Evolutionary conservation across 768 basidiomycete species (phyloP), one percentile per base, ranked within the genome.

Genomic region (Symmetrospora coprosmae): DNA sequence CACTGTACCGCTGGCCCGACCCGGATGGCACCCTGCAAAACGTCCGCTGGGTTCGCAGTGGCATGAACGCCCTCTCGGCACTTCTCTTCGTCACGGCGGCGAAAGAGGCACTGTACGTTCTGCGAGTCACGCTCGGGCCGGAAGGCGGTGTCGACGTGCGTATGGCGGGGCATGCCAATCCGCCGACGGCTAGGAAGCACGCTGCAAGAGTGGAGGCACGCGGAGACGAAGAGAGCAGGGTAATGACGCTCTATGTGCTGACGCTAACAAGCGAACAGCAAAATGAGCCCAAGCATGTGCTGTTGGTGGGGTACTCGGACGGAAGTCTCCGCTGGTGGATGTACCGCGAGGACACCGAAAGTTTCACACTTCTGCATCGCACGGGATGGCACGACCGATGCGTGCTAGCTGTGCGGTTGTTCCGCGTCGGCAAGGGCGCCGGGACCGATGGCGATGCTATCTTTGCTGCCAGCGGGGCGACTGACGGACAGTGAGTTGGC

Each of bases 41-140:
- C 13, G 23, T 28, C 5, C 25, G 23, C 4, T 53, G 51, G 37
- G 37, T 25, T 14, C 7, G 28, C 11, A 25, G 4, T 6, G 39
- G 39, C 25, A 2, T 7, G 21, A 17, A 38, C 2, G 37, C 25
- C 19, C 27, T 38, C 6, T 3, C 39, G 5, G 51, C 31, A 2
- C 8, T 53, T 7, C 23, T 53, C 3, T 53, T 53, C 27, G 37
- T 34, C 17, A 53, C 51, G 13, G 51, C 51, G 9, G 51, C 51
- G 16, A 25, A 53, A 40, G 51, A 34, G 23, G 9, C 35, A 13
- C 35, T 53, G 27, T 53, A 40, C 27, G 23, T 19, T 8, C 23
- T 53, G 19, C 5, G 21, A 46, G 43, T 46, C 11, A 46, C 43
- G 9, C 11, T 9, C n/a, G n/a, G n/a, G n/a, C n/a, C n/a, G n/a